Percentiles rank a stretch among this genome's conserved stretches.
These are phyloP conservation scores for Narthecium ossifragum DNA, from an alignment of 106 monocot species.

Conservation along the genomic window DNA sequence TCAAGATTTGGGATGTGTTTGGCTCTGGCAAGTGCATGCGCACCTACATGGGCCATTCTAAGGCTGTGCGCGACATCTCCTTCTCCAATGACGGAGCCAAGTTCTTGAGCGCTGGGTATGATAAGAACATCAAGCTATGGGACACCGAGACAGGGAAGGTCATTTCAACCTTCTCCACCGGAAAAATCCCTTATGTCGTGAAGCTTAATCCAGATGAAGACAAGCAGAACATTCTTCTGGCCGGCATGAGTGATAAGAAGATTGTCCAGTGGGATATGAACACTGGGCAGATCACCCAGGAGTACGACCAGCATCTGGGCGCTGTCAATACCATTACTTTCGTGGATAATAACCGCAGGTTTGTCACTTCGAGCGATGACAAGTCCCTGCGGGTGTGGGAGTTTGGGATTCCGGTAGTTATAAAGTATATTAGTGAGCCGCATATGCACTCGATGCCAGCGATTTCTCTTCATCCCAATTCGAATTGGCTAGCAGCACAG, in stretches of 20 bases:
- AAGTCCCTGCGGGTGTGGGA: constrained; percentile 98
- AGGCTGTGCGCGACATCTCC: constrained; percentile 86
- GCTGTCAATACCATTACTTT: constrained; percentile 98
- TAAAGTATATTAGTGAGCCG: constrained; percentile 97
- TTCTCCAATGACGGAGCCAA: constrained; percentile 88
- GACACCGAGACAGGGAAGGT: constrained; percentile 98
- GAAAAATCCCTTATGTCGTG: constrained; percentile 91
- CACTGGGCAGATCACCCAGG: constrained; percentile 81
- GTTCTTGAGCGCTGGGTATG: constrained; percentile 93
- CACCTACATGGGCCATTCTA: constrained; percentile 99
- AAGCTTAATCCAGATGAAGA: constrained; percentile 97
- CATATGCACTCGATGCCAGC: constrained; percentile 99
- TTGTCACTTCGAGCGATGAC: constrained; percentile 97
- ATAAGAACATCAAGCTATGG: constrained; percentile 94
- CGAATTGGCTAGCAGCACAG: constrained; percentile 94
- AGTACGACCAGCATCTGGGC: constrained; percentile 96
- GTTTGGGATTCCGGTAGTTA: constrained; percentile 96
- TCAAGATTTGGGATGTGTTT: constrained; percentile 98
- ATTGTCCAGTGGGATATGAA: constrained; percentile 99
- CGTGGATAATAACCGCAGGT: constrained; percentile 94
- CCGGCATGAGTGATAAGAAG: constrained; percentile 98
- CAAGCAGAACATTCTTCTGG: constrained; percentile 89
- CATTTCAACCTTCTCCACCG: constrained; percentile 94
- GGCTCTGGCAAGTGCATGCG: constrained; percentile 93
- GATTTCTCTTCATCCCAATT: constrained; percentile 86